Percentiles rank a stretch among this genome's conserved stretches.
Conservation (phyloP, 768 basidiomycete genomes). For the Termitomyces sp. region DNA sequence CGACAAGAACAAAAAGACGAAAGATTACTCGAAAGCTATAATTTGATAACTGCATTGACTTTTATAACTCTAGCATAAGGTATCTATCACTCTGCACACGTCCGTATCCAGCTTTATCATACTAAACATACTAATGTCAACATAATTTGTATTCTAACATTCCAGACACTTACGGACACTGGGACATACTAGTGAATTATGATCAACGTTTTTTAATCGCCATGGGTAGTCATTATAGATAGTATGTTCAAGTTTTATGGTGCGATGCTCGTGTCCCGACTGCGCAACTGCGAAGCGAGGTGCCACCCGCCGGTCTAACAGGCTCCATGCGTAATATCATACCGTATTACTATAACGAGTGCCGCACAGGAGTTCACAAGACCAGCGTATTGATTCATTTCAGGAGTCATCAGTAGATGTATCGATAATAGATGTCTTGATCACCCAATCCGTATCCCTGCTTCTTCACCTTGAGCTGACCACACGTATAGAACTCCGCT, state of each 20-base stretch:
- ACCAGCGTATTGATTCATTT: background rate
- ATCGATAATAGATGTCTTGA: slow-evolving; percentile 34
- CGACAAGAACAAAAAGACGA: slow-evolving; percentile 30
- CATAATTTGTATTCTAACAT: background rate
- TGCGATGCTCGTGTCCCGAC: background rate
- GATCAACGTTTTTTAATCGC: background rate
- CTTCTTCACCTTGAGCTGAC: slow-evolving; percentile 16
- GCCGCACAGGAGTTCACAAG: background rate
- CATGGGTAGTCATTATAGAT: background rate
- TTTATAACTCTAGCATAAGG: background rate
- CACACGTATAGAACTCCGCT: slow-evolving; percentile 9
- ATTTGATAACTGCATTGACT: background rate
- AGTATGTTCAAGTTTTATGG: background rate
- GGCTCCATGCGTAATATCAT: background rate
- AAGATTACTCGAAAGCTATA: slow-evolving; percentile 15
- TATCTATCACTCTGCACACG: background rate
- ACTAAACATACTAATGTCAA: background rate
- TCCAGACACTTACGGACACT: background rate
- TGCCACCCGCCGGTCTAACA: background rate
- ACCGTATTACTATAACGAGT: background rate
- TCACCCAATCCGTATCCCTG: slow-evolving; percentile 32
- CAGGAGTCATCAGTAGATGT: slow-evolving; percentile 25
- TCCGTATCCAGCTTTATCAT: too few relatives aligned
- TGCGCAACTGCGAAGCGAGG: too few relatives aligned
- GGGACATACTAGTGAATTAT: background rate